phyloP scores from a whole-genome alignment of 1,284 basidiomycete genomes.

The Tilletia walkeri region DNA sequence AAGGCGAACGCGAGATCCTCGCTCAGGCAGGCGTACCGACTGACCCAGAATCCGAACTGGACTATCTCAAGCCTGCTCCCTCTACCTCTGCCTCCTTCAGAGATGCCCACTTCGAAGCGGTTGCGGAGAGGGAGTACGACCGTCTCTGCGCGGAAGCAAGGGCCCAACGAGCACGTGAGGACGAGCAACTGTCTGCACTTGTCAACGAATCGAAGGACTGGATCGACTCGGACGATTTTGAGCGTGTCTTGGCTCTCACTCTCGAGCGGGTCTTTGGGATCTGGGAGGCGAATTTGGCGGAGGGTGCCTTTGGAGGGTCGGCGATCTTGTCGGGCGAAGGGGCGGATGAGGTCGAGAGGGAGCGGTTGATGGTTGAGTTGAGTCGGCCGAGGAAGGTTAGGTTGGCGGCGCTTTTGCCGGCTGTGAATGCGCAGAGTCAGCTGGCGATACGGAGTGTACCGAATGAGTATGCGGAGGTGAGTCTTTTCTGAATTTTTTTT shows the following conservation, averaged over 20 bases:
- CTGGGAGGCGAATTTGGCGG: conserved; percentile 53
- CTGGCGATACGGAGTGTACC: conserved; percentile 70
- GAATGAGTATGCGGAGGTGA: conserved; percentile 78
- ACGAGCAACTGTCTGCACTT: conserved; percentile 65
- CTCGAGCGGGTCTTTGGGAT: conserved; percentile 68
- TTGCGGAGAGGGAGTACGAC: neutral
- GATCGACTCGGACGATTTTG: conserved; percentile 70
- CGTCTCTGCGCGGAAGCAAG: neutral
- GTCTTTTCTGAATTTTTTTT: conserved; percentile 50
- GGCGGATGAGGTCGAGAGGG: conserved; percentile 47
- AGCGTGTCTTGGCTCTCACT: conserved; percentile 66
- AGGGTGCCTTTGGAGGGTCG: conserved; percentile 17
- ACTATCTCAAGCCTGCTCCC: neutral
- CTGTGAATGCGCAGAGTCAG: conserved; percentile 72
- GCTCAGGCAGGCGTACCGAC: conserved; percentile 44
- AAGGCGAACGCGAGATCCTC: conserved; percentile 45
- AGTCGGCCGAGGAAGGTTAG: conserved; percentile 56
- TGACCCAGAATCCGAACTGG: conserved; percentile 18
- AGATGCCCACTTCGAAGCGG: neutral
- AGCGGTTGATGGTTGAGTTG: conserved; percentile 22
- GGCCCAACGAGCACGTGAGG: conserved; percentile 35
- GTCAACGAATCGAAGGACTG: conserved; percentile 69
- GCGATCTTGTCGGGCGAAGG: conserved; percentile 30
- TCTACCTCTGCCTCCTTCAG: too few relatives aligned
- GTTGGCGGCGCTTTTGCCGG: conserved; percentile 74